phyloP scores from a whole-genome alignment of 1,284 basidiomycete genomes.

The Coriolopsis trogii region DNA sequence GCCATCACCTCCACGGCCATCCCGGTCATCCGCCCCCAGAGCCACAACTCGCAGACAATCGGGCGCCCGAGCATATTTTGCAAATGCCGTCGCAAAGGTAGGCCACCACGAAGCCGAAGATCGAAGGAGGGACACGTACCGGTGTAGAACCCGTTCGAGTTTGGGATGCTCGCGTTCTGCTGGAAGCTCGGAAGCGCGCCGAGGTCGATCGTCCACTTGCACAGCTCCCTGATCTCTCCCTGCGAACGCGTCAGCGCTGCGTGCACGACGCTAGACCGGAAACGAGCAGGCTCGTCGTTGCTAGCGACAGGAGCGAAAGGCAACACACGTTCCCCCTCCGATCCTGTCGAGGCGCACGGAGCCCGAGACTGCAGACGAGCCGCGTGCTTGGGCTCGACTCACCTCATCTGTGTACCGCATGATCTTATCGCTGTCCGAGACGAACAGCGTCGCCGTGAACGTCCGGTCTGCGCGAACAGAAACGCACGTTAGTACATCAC shows the following conservation, averaged over 20 bases:
- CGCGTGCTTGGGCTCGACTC: conserved; percentile 26
- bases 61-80: neutral
- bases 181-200: conserved; percentile 75
- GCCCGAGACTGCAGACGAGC: neutral
- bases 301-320: too few species aligned
- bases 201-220: conserved; percentile 86
- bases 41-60: neutral
- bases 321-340: too few species aligned
- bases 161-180: conserved; percentile 57
- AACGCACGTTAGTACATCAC: neutral
- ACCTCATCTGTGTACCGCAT: conserved; percentile 83
- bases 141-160: conserved; percentile 73
- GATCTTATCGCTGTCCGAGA: conserved; percentile 69
- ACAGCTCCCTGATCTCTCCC: conserved; percentile 73
- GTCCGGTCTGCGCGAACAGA: conserved; percentile 58
- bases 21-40: too few species aligned
- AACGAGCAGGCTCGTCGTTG: neutral
- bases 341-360: conserved; percentile 23
- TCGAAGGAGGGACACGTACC: conserved; percentile 44
- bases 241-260: conserved; percentile 25
- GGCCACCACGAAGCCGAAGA: neutral
- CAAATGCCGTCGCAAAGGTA: too few species aligned
- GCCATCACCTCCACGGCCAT: too few species aligned
- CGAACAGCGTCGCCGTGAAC: conserved; percentile 79
- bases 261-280: neutral